Base-by-base conservation (phyloP, 192 early-diverging fungal species). In the Chytriomyces sp. region DNA sequence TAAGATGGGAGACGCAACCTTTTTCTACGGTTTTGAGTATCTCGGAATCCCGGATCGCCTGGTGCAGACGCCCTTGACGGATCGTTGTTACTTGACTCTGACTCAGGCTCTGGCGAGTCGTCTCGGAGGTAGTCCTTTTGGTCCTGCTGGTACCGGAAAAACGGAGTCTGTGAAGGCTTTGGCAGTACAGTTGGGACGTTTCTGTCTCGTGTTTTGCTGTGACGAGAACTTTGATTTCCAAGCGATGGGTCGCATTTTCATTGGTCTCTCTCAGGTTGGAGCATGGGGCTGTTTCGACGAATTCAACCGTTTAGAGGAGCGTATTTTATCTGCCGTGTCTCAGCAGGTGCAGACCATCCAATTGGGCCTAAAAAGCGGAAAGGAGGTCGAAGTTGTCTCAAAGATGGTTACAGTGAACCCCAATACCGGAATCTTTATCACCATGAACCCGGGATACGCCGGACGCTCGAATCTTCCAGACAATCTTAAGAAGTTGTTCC, bases 161-260 rank as follows among this genome's bases (percentile, higher is more conserved):
- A 99, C 97, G 1, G 98, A 99, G 80, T 93, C 93, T 14, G 97
- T 98, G 66, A 99, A 99, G 78, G 95, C 98, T 0, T 82, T 99
- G 71, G 98, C 95, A 70, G 85, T 88, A 34, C 93, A 96, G 68
- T 84, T 99, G 25, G 98, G 98, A 7, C 88, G 97, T 30, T 97
- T 98, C 78, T 93, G 94, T 30, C 92, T 99, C 62, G 98, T 99
- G 36, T 99, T 99, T 77, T 99, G 98, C 84, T 99, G 98, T 82
- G 98, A 99, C 75, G 98, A 99, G 84, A 98, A 92, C 73, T 99
- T 99, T 85, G 98, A 99, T 81, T 99, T 99, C 86, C 95, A 98
- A 77, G 96, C 98, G 32, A 98, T 99, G 96, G 98, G 98, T 49
- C 93, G 98, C 75, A 99, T 99, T 68, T 99, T 99, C 78, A 90